Conservation (phyloP, 441 rosid species). For the Daphne laureola region DNA sequence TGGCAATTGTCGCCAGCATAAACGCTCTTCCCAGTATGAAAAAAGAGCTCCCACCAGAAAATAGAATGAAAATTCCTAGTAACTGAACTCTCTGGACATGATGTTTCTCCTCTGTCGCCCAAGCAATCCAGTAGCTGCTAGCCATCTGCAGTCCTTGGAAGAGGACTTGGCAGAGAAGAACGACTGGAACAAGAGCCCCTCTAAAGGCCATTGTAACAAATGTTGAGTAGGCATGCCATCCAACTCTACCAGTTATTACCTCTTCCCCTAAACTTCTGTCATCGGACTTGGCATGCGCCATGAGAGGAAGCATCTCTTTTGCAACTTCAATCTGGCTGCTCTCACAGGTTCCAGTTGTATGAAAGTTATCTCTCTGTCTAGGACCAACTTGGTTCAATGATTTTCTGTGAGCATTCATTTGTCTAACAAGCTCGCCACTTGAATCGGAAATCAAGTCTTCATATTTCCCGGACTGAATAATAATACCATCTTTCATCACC, state of each 20-base stretch:
- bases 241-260: constrained; percentile 46
- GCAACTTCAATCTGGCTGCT: constrained; percentile 29
- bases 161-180: constrained; percentile 44
- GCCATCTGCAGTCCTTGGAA: constrained; percentile 59
- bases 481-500: constrained; percentile 57
- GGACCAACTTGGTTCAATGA: constrained; percentile 45
- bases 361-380: constrained; percentile 14
- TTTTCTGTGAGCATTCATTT: constrained; percentile 42
- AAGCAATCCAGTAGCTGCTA: constrained; percentile 53
- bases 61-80: constrained; percentile 33
- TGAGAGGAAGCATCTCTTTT: constrained; percentile 23
- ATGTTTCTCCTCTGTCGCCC: constrained; percentile 37
- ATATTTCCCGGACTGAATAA: constrained; percentile 53
- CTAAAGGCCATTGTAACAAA: constrained; percentile 43
- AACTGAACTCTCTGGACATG: constrained; percentile 23
- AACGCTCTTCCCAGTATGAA: constrained; percentile 55
- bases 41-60: constrained; percentile 55
- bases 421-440: constrained; percentile 42
- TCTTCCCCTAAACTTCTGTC: constrained; percentile 35
- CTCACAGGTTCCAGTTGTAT: constrained; percentile 10
- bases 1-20: constrained; percentile 39
- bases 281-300: constrained; percentile 8
- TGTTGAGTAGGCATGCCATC: constrained; percentile 58
- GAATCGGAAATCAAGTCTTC: constrained; percentile 37
- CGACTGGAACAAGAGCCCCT: constrained; percentile 58